Percentiles rank a stretch among this genome's conserved stretches.
These are phyloP conservation scores for Pseudoturritis turrita DNA, from an alignment of 345 rosid genomes.

Conservation along the genomic window DNA sequence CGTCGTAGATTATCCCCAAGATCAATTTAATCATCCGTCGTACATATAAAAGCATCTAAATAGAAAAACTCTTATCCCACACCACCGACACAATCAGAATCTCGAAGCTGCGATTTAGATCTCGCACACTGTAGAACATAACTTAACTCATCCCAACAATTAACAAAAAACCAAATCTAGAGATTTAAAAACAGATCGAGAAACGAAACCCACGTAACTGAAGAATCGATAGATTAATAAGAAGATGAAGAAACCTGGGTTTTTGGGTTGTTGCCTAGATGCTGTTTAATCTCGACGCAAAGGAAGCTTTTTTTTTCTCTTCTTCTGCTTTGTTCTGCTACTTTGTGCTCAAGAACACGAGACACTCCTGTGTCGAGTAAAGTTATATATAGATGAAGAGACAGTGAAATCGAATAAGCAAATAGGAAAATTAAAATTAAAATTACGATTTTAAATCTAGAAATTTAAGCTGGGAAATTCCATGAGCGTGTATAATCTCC, in stretches of 20 bases:
- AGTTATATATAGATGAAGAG: conserved; percentile 21
- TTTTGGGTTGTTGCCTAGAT: neutral
- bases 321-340: neutral
- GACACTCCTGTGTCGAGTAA: conserved; percentile 23
- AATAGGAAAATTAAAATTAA: neutral
- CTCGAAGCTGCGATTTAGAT: conserved; percentile 23
- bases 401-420: neutral
- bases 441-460: neutral
- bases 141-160: conserved; percentile 7
- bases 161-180: conserved; percentile 10
- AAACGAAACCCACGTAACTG: neutral
- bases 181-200: conserved; percentile 20
- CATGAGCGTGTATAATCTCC: conserved; percentile 10
- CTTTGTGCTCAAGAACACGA: conserved; percentile 26
- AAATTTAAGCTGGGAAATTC: conserved; percentile 6
- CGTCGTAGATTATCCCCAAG: neutral
- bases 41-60: neutral
- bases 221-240: neutral
- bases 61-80: neutral
- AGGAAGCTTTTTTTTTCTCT: neutral
- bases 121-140: neutral
- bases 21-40: neutral
- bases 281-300: conserved; percentile 16
- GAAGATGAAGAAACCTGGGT: conserved; percentile 11
- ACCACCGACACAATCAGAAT: conserved; percentile 16